Evolutionary conservation across 2,329 filamentous ascomycete species (phyloP), one percentile per base, ranked within the genome.

Genomic region (Sphaerulina populicola): DNA sequence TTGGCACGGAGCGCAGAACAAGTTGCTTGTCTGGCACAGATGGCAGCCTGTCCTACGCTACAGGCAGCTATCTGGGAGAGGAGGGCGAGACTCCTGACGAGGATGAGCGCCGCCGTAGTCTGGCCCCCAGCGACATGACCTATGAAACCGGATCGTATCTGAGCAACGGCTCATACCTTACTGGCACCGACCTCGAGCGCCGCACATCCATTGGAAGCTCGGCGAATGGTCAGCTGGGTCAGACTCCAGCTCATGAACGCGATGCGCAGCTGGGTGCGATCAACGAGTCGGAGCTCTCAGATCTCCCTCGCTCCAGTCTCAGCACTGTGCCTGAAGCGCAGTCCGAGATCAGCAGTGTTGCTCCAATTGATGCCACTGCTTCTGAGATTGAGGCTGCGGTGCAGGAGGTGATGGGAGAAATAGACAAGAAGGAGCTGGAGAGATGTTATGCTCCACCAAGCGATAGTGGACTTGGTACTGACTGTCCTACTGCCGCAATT

Each of bases 111-210:
- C 67, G 69, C 14, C 69, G 63, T 11, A 70, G 69, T 60, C 72
- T 68, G 54, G 71, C 69, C 4, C 62, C 66, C 6, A 72, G 69
- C 50, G 71, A 74, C 44, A 68, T 72, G 57, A 72, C 71, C 0
- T 74, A 72, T 53, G 73, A 65, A 6, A 73, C 72, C 10, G 71
- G 71, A 11, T 69, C 67, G n/a, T 73, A 74, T 59, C 67, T 73
- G n/a, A 71, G 71, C n/a, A 47, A 47, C n/a, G 72, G 72, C n/a
- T 70, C 69, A 18, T 75, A 75, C 62, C 68, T 75, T 64, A 74
- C 71, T 1, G 73, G 72, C 47, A 73, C 68, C 53, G 72, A 75
- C 35, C 55, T 72, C 29, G 69, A 71, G 44, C 66, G 72, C n/a
- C 68, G 73, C 23, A 71, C 68, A 6, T 74, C 71, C 11, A 66